A percentile compares a stretch with the other conserved stretches of the same genome.
Conservation (phyloP, 2,329 filamentous ascomycete genomes). For the Fusarium abutilonis region DNA sequence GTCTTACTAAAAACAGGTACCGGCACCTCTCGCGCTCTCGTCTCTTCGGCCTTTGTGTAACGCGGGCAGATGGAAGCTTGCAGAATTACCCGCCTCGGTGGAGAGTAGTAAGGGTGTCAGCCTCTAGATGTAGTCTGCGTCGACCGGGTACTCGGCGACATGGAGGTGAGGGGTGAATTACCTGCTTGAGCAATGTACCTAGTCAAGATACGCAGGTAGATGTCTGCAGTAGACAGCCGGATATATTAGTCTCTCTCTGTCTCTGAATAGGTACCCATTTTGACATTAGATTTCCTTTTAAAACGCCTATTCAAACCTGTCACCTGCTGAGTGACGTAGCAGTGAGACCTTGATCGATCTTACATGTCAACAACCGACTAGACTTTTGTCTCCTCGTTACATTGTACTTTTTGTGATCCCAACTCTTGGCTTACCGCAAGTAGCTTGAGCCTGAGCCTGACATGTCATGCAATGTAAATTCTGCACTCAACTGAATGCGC, state of each 20-base stretch:
- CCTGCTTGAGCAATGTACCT: background rate
- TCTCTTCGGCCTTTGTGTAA: slow-evolving; percentile 26
- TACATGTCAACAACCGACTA: background rate
- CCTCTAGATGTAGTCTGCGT: background rate
- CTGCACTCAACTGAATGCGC: slow-evolving; percentile 1
- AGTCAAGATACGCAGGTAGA: background rate
- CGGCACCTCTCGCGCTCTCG: slow-evolving; percentile 17
- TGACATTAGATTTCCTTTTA: no score
- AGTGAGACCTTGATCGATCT: slow-evolving; percentile 22
- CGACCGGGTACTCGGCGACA: slow-evolving; percentile 32
- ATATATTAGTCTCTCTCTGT: background rate
- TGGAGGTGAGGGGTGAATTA: slow-evolving; percentile 22
- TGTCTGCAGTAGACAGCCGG: background rate
- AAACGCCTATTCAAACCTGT: background rate
- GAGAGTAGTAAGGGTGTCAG: slow-evolving; percentile 6
- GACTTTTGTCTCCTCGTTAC: background rate
- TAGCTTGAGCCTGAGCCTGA: slow-evolving; percentile 8
- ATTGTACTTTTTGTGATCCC: background rate
- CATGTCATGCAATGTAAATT: background rate
- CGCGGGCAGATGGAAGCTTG: slow-evolving; percentile 34
- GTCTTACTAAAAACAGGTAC: no score
- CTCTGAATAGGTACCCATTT: no score
- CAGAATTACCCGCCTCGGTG: slow-evolving; percentile 32
- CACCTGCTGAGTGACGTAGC: slow-evolving; percentile 14
- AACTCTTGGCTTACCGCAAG: background rate